Evolutionary conservation across 2,329 filamentous ascomycete species (phyloP), one percentile per base, ranked within the genome.

Genomic region (Fusarium brachygibbosum): DNA sequence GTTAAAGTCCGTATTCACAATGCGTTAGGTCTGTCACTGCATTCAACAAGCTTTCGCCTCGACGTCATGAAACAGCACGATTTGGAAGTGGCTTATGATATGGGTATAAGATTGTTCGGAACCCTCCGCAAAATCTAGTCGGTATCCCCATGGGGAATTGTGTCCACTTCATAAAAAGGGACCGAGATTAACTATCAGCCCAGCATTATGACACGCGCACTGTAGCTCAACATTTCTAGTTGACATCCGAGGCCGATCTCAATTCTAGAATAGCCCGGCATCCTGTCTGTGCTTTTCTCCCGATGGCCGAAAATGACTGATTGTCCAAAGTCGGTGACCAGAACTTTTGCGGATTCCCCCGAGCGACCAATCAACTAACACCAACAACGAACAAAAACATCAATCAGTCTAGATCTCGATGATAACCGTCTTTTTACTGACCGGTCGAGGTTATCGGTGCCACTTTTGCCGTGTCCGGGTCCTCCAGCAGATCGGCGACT

Each of bases 401-500:
- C n/a, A n/a, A n/a, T n/a, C n/a, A n/a, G n/a, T 6, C 11, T 6
- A 6, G 2, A 62, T 55, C 32, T 62, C 13, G 34, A 29, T 62
- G 23, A 8, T 38, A n/a, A 31, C 40, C 41, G 38, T 17, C n/a
- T 40, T 34, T 34, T 14, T 29, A 14, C 5, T 31, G 12, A 16
- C 13, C 29, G 59, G 25, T 41, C 17, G 25, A 50, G 59, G 61
- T 5, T 64, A 46, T 65, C 60, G 61, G 61, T 14, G 29, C 31
- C 44, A 29, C 61, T 25, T 35, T 31, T 49, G 51, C 51, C 34
- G 38, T 23, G 19, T 48, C 51, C 51, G 51, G 41, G 29, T 8
- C 28, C 31, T 32, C 32, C 31, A 52, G 12, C n/a, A 6, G 48
- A 65, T 63, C 61, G 61, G 59, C 61, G 61, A 64, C 45, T 40